phyloP scores from a whole-genome alignment of 129 eudicot genomes.

The Saposhnikovia divaricata region DNA sequence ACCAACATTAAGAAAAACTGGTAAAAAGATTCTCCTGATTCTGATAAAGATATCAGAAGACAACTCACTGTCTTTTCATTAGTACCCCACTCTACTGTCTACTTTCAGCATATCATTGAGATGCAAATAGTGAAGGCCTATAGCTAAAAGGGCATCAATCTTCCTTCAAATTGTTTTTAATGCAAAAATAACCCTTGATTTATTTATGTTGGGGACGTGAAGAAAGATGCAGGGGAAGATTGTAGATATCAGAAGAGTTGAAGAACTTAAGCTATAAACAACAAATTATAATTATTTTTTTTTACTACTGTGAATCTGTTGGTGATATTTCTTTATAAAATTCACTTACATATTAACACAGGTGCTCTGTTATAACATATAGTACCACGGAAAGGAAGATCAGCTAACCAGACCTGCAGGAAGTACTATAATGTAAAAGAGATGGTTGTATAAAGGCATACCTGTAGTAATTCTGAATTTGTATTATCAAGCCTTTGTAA shows the following conservation, averaged over 20 bases:
- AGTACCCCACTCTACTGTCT: constrained; percentile 33
- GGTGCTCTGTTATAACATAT: not conserved
- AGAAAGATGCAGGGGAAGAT: not conserved
- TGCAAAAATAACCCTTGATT: constrained; percentile 4
- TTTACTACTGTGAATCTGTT: not conserved
- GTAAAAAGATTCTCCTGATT: constrained; percentile 16
- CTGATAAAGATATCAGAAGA: constrained; percentile 16
- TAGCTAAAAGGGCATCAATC: not conserved
- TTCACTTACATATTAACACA: constrained; percentile 3
- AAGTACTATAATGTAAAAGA: constrained; percentile 1
- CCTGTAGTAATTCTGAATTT: constrained; percentile 8
- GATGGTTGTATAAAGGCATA: not conserved
- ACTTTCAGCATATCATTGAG: constrained; percentile 11
- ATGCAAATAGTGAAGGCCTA: constrained; percentile 11
- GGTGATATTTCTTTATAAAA: not conserved
- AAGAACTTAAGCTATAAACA: constrained; percentile 11
- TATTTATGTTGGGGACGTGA: not conserved
- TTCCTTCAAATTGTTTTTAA: not conserved
- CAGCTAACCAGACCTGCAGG: not conserved
- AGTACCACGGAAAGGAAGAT: constrained; percentile 8
- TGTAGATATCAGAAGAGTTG: not conserved
- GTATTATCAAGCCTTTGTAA: not conserved
- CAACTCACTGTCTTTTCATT: constrained; percentile 33
- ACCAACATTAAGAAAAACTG: not conserved
- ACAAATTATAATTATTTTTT: not conserved